Evolutionary conservation across 192 early-diverging fungal species (phyloP).

Genomic region (Thoreauomyces humboldtii): DNA sequence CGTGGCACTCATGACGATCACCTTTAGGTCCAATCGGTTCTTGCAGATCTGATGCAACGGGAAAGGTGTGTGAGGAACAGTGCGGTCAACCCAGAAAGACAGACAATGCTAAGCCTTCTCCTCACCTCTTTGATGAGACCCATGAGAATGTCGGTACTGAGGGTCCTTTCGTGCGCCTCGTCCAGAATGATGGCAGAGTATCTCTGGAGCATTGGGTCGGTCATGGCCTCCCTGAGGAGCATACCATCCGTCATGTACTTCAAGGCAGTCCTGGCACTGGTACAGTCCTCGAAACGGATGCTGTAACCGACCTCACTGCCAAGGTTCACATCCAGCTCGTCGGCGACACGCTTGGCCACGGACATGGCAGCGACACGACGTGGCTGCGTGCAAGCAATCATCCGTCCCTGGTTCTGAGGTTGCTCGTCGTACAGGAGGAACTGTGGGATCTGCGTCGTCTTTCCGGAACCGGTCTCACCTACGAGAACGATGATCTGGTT

Average conservation of each 20-base stretch:
- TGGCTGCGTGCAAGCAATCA: slow-evolving; percentile 98
- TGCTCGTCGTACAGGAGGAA: slow-evolving; percentile 84
- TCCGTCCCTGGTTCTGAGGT: slow-evolving; percentile 78
- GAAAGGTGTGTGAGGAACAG: background rate
- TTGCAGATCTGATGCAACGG: too few relatives aligned
- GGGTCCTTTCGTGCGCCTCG: slow-evolving; percentile 97
- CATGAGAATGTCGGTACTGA: slow-evolving; percentile 98
- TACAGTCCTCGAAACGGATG: slow-evolving; percentile 98
- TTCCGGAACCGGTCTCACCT: slow-evolving; percentile 97
- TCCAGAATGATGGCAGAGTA: slow-evolving; percentile 97
- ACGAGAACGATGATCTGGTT: slow-evolving; percentile 95
- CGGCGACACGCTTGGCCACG: slow-evolving; percentile 96
- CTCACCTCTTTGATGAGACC: slow-evolving; percentile 87
- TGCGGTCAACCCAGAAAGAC: slow-evolving; percentile 13
- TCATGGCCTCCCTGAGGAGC: slow-evolving; percentile 97
- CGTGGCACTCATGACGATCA: slow-evolving; percentile 97
- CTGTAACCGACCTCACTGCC: slow-evolving; percentile 96
- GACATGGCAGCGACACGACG: slow-evolving; percentile 99
- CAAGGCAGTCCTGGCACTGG: slow-evolving; percentile 75
- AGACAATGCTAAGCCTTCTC: too few relatives aligned
- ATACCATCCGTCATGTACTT: slow-evolving; percentile 99
- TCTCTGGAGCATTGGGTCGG: slow-evolving; percentile 76
- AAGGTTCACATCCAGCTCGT: slow-evolving; percentile 92
- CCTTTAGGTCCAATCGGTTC: slow-evolving; percentile 78
- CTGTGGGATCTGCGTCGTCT: slow-evolving; percentile 99